These are phyloP conservation scores for Akanthomyces uredinophilus DNA, from an alignment of 2,329 filamentous ascomycete genomes.

Conservation along the genomic window DNA sequence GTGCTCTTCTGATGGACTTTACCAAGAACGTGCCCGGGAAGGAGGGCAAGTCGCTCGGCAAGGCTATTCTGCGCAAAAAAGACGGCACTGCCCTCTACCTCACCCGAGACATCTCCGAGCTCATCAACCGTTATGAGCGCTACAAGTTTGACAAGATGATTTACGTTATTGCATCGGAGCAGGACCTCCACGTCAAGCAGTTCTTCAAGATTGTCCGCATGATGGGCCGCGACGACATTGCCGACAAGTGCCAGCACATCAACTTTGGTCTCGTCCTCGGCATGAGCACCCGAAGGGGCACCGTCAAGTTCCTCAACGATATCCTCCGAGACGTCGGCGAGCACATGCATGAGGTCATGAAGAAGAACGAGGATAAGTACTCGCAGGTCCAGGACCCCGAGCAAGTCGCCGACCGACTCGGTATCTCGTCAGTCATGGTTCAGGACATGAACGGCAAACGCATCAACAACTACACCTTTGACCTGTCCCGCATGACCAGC, in stretches of 20 bases:
- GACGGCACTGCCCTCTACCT: constrained; percentile 74
- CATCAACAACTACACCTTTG: constrained; percentile 65
- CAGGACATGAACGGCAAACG: constrained; percentile 95
- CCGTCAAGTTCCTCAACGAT: constrained; percentile 62
- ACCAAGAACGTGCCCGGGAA: constrained; percentile 61
- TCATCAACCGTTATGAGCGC: constrained; percentile 58
- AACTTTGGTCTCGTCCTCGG: constrained; percentile 70
- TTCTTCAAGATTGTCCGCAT: constrained; percentile 73
- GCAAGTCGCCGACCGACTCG: constrained; percentile 77
- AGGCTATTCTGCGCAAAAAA: constrained; percentile 65
- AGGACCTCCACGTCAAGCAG: constrained; percentile 68
- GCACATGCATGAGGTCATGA: constrained; percentile 98
- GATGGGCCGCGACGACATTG: constrained; percentile 63
- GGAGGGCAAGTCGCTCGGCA: constrained; percentile 63
- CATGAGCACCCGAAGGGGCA: constrained; percentile 67
- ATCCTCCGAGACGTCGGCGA: constrained; percentile 77
- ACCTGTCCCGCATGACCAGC: constrained; percentile 75
- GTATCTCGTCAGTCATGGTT: constrained; percentile 81
- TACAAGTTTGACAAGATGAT: constrained; percentile 74
- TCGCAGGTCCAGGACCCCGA: constrained; percentile 79
- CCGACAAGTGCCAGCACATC: constrained; percentile 64
- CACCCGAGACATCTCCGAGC: constrained; percentile 71
- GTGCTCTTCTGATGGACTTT: constrained; percentile 69
- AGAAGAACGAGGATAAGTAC: constrained; percentile 85
- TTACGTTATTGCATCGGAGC: constrained; percentile 68